phyloP scores from a whole-genome alignment of 768 basidiomycete genomes.

The Agaricus blazei region DNA sequence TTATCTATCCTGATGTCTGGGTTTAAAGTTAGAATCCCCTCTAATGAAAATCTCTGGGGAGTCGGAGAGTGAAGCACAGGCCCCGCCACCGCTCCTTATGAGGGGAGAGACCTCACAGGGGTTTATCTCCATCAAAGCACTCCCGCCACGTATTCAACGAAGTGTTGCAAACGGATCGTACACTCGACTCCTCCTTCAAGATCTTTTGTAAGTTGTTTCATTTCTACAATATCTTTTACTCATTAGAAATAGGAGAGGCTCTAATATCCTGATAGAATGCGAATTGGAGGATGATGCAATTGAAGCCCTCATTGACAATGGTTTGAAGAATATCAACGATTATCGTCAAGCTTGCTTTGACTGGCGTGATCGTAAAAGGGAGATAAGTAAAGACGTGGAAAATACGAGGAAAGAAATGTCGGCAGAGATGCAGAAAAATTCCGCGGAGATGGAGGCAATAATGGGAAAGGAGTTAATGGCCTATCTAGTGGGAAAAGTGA shows the following conservation, averaged over 20 bases:
- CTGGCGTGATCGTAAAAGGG: neutral
- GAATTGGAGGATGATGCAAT: neutral
- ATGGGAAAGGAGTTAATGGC: conserved; percentile 2
- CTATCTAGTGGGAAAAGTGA: neutral
- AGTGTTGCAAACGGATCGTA: neutral
- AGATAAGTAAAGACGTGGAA: neutral
- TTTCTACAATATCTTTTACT: neutral
- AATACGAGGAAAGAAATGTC: neutral
- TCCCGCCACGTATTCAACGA: neutral
- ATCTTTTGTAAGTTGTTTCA: neutral
- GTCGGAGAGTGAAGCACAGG: neutral
- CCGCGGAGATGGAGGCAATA: neutral
- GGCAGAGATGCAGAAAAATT: neutral
- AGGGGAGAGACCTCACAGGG: neutral
- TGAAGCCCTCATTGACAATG: neutral
- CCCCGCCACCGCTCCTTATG: neutral
- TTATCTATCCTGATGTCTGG: no score
- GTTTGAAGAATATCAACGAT: neutral
- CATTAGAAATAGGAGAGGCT: neutral
- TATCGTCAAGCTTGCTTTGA: neutral
- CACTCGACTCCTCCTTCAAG: neutral
- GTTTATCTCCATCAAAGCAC: neutral
- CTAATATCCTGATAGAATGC: neutral
- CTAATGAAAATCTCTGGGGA: neutral
- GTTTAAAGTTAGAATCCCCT: neutral